These are phyloP conservation scores for Xylaria sp. DNA, from an alignment of 2,329 filamentous ascomycete genomes.

Conservation along the genomic window DNA sequence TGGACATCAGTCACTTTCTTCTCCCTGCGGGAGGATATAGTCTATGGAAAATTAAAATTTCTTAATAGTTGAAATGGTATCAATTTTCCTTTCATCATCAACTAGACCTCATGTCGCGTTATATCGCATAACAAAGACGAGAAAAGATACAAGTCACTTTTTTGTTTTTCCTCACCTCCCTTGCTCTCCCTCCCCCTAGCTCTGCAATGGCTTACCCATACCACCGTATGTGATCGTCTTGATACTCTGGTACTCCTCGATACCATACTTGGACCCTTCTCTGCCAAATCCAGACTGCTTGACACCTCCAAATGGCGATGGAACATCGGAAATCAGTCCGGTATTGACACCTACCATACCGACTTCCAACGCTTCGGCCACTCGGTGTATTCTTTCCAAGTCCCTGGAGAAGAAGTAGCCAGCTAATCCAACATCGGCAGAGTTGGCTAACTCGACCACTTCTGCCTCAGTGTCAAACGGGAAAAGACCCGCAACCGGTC, in stretches of 20 bases:
- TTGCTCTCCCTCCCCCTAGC: constrained; percentile 21
- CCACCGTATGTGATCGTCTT: constrained; percentile 58
- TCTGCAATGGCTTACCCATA: constrained; percentile 51
- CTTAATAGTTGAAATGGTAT: background rate
- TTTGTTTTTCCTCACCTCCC: background rate
- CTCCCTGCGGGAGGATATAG: no score
- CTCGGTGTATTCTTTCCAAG: constrained; percentile 52
- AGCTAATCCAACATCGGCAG: constrained; percentile 77
- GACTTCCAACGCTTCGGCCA: constrained; percentile 68
- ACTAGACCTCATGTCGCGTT: background rate
- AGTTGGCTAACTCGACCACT: constrained; percentile 78
- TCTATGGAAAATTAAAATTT: background rate
- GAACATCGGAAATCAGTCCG: constrained; percentile 56
- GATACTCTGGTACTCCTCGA: constrained; percentile 68
- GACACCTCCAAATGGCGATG: constrained; percentile 68
- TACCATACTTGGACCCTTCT: constrained; percentile 72
- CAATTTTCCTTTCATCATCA: background rate
- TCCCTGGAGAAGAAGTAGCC: constrained; percentile 85
- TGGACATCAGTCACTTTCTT: background rate
- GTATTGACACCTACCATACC: constrained; percentile 87
- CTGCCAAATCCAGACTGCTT: constrained; percentile 78
- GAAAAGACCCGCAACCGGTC: constrained; percentile 86
- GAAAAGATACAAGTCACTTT: background rate
- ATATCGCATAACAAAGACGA: background rate
- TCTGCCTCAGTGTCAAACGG: constrained; percentile 84